These are phyloP conservation scores for Paracoccidioides brasiliensis DNA, from an alignment of 2,329 filamentous ascomycete genomes.

Conservation along the genomic window DNA sequence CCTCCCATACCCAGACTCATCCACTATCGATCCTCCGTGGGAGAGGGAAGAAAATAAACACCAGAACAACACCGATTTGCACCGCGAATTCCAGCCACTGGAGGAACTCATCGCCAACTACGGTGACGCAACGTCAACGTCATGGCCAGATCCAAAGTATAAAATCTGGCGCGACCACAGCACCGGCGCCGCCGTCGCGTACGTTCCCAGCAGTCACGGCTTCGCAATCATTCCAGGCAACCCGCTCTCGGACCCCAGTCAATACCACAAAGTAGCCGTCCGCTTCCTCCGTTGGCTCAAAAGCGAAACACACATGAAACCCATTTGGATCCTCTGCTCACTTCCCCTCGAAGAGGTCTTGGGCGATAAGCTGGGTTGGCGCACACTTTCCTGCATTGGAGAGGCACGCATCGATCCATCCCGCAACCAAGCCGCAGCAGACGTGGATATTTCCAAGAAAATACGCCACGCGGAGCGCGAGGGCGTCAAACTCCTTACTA, in stretches of 20 bases:
- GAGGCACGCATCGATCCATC: conserved; percentile 74
- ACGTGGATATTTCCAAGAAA: conserved; percentile 58
- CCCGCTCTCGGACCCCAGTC: conserved; percentile 66
- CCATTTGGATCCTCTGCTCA: conserved; percentile 82
- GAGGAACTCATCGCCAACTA: conserved; percentile 91
- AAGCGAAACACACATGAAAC: conserved; percentile 58
- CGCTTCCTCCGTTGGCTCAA: conserved; percentile 65
- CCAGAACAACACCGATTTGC: conserved; percentile 26
- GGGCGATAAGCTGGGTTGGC: conserved; percentile 69
- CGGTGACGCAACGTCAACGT: conserved; percentile 85
- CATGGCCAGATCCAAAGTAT: conserved; percentile 82
- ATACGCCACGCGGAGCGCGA: conserved; percentile 69
- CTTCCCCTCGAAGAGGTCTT: conserved; percentile 66
- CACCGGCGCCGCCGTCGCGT: conserved; percentile 75
- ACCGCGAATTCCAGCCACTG: conserved; percentile 53
- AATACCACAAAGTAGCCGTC: conserved; percentile 60
- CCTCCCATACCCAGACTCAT: conserved; percentile 77
- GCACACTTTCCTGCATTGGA: conserved; percentile 73
- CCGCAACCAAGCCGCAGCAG: conserved; percentile 53
- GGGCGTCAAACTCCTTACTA: conserved; percentile 65
- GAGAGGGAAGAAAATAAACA: conserved; percentile 24
- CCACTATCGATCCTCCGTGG: conserved; percentile 62
- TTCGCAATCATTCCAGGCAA: conserved; percentile 79
- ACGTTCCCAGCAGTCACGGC: conserved; percentile 60
- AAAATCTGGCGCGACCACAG: conserved; percentile 69